Evolutionary conservation across 164 flowering plant genomes (phyloP), one percentile per base, ranked within the genome.

Genomic region (Stephania cephalantha): DNA sequence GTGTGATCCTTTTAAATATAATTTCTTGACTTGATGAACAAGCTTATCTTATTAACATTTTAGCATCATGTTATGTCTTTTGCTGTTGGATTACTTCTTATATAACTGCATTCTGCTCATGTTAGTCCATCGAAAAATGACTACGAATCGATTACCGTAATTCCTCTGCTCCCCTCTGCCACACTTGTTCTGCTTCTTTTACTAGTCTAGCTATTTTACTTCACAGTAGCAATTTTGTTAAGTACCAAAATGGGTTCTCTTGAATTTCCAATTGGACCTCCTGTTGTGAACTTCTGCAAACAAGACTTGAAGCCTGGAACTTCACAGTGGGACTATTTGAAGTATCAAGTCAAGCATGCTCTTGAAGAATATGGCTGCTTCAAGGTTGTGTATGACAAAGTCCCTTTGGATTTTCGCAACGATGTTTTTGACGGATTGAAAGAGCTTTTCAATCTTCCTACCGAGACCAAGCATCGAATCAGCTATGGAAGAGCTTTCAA

Each of bases 361-460:
- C 84, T 85, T 1, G 74, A 83, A 80, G 82, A 84, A 31, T 88
- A 74, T 31, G 91, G 94, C 22, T 88, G 91, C 78, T 90, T 88
- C 52, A 87, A 87, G 73, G 90, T 87, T 4, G 46, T 66, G 12
- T 84, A 84, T 22, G 71, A 79, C 20, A 72, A 79, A 65, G 73
- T 88, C 20, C 77, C 84, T 5, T 0, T 46, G 0, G 79, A 84
- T 70, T 77, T 81, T 46, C 79, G 74, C 64, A 79, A 85, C 30
- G 78, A 75, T 4, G 46, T 80, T 4, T 81, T 86, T 31, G 71
- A 52, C 22, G 73, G 74, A 20, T 2, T 86, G n/a, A 71, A 80
- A 78, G 86, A 87, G 75, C 81, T 88, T 42, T 90, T 88, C 30
- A 83, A 84, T 74, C 86, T 87, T 11, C 90, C 64, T 58, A 6